Base-by-base conservation (phyloP, 257 asterid genomes). In the Galeopsis tetrahit region DNA sequence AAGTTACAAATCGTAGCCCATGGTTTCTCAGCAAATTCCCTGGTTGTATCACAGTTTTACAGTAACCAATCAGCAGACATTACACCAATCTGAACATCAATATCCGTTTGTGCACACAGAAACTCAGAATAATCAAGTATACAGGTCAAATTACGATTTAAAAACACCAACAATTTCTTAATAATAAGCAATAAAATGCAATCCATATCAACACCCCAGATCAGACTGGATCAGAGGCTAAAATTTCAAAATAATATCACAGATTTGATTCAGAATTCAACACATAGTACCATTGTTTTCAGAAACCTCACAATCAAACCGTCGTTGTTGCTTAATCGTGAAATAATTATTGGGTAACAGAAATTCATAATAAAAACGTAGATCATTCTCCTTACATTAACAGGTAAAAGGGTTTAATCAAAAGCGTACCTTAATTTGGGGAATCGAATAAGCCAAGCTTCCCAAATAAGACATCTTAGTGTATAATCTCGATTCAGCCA, bases 1-100 rank as follows among this genome's bases (percentile, higher is more conserved):
- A 94, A 51, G 96, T 91, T 66, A 94, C 88, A 13, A 85, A 84
- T 1, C 80, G 76, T 46, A 91, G 66, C 42, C 87, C 82, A 14
- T 82, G 93, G 70, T 78, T 46, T 73, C 87, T 87, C 53, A 87
- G 82, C 52, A 89, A 82, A 81, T 80, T 89, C 61, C 82, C 83
- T 53, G 92, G 86, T 98, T 94, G 88, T 78, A 84, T n/a, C 28
- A n/a, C n/a, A n/a, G n/a, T n/a, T n/a, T n/a, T n/a, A n/a, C n/a
- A n/a, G n/a, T n/a, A n/a, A n/a, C n/a, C 52, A 68, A 71, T 52
- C 55, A 63, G 13, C 71, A 53, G 52, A 17, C 42, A 32, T 33
- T 39, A 40, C 13, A 64, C 71, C 38, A 21, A 2, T 42, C 60
- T 55, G 4, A 13, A 17, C 73, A 74, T 67, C 52, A 64, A 34